Conservation (phyloP, 768 basidiomycete genomes). For the Naematelia encephala region DNA sequence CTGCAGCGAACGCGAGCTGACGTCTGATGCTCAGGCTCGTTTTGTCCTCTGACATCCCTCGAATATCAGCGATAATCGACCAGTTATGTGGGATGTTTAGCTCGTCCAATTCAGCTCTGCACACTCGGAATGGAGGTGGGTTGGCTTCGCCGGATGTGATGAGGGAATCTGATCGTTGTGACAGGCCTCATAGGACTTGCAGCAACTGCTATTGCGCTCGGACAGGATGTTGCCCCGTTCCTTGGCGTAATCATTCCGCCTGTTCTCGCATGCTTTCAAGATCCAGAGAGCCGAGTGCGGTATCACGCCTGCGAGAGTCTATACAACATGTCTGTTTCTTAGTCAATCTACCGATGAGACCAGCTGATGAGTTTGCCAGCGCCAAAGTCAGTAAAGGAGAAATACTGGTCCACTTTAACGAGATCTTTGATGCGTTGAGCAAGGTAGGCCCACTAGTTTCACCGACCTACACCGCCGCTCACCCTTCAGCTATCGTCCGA, state of each 20-base stretch:
- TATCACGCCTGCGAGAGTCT: slow-evolving; percentile 98
- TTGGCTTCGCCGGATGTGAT: neutral
- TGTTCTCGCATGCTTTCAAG: slow-evolving; percentile 84
- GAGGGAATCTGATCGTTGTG: neutral
- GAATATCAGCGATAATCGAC: slow-evolving; percentile 83
- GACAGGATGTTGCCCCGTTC: slow-evolving; percentile 87
- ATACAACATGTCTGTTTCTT: slow-evolving; percentile 71
- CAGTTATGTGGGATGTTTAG: slow-evolving; percentile 93
- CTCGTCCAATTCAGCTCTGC: slow-evolving; percentile 73
- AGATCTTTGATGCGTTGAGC: slow-evolving; percentile 94
- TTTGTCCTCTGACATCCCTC: slow-evolving; percentile 71
- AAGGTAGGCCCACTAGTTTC: slow-evolving; percentile 60
- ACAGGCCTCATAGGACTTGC: slow-evolving; percentile 83
- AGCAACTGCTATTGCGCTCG: slow-evolving; percentile 93
- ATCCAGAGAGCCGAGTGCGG: slow-evolving; percentile 84
- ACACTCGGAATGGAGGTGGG: slow-evolving; percentile 77
- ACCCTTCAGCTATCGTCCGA: slow-evolving; percentile 94
- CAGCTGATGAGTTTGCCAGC: slow-evolving; percentile 17
- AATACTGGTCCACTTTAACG: slow-evolving; percentile 94
- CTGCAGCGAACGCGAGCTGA: neutral
- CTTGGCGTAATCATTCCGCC: slow-evolving; percentile 90
- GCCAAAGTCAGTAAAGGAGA: slow-evolving; percentile 85
- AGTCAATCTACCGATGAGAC: neutral
- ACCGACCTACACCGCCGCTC: neutral
- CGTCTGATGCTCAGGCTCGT: slow-evolving; percentile 54